A percentile compares a stretch with the other conserved stretches of the same genome.
These are phyloP conservation scores for Termitomyces sp. DNA, from an alignment of 1,284 basidiomycete species.

Conservation along the genomic window DNA sequence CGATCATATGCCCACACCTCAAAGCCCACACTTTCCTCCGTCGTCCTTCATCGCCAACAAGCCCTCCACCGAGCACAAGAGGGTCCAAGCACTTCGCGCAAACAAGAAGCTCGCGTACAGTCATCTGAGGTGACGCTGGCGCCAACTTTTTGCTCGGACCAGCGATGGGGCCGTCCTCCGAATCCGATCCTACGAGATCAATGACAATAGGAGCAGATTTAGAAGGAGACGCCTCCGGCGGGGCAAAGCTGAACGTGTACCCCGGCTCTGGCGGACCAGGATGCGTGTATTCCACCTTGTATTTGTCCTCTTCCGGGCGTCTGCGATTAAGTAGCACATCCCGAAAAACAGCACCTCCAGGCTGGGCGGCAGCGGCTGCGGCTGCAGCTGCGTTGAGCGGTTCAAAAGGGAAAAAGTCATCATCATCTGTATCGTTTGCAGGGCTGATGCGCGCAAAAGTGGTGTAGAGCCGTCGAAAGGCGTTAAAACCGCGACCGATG, in stretches of 20 bases:
- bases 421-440: constrained; percentile 8
- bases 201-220: constrained; percentile 21
- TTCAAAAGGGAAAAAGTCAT: not conserved
- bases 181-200: constrained; percentile 18
- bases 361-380: not conserved
- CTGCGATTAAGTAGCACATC: constrained; percentile 9
- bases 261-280: constrained; percentile 47
- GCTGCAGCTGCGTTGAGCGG: not conserved
- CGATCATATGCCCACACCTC: constrained; percentile 70
- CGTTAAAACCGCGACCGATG: constrained; percentile 2
- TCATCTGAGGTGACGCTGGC: constrained; percentile 11
- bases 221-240: constrained; percentile 20
- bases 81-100: constrained; percentile 61
- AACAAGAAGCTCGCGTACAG: constrained; percentile 41
- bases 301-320: constrained; percentile 35
- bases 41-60: constrained; percentile 31
- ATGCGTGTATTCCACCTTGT: constrained; percentile 61
- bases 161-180: constrained; percentile 12
- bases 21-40: constrained; percentile 57
- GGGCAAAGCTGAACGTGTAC: constrained; percentile 61
- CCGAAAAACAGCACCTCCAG: constrained; percentile 6
- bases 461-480: constrained; percentile 10
- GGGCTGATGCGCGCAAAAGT: constrained; percentile 4
- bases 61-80: constrained; percentile 39
- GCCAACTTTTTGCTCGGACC: constrained; percentile 15